A percentile compares a stretch with the other conserved stretches of the same genome.
Evolutionary conservation across 768 basidiomycete genomes (phyloP).

Genomic region (Podaxis mareebaensis): DNA sequence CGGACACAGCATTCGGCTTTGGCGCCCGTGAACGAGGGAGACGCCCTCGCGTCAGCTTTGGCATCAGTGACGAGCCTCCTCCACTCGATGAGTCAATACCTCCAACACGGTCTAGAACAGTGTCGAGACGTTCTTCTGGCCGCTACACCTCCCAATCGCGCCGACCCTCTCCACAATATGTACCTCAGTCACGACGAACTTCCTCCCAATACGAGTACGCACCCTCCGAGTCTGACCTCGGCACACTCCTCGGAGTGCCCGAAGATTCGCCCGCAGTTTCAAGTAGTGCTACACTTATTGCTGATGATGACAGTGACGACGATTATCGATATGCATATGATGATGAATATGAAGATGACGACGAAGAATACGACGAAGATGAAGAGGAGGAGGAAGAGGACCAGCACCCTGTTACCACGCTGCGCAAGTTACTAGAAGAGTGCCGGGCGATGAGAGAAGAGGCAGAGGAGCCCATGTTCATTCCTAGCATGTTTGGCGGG

Average conservation of each 20-base stretch:
- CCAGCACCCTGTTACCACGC: conserved; percentile 30
- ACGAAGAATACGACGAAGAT: conserved; percentile 26
- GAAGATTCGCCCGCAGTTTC: conserved; percentile 16
- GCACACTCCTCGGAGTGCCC: conserved; percentile 13
- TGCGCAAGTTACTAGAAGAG: conserved; percentile 58
- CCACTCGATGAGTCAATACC: not conserved
- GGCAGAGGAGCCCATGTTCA: conserved; percentile 40
- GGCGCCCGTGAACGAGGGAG: not conserved
- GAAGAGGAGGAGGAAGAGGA: conserved; percentile 32
- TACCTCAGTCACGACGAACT: conserved; percentile 3
- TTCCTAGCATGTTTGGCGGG: conserved; percentile 15
- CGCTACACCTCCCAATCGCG: not conserved
- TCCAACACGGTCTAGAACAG: not conserved
- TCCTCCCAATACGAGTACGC: conserved; percentile 12
- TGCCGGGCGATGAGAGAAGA: conserved; percentile 51
- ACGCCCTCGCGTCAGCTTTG: conserved; percentile 14
- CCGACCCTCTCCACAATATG: not conserved
- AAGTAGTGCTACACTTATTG: conserved; percentile 9
- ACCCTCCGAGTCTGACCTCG: conserved; percentile 11
- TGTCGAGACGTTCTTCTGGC: conserved; percentile 11
- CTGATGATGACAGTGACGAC: conserved; percentile 32
- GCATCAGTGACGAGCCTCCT: conserved; percentile 12
- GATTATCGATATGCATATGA: conserved; percentile 20
- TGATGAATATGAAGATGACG: conserved; percentile 27
- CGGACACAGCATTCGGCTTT: not conserved